Conservation (phyloP, 441 rosid genomes). For the Erodium moschatum region DNA sequence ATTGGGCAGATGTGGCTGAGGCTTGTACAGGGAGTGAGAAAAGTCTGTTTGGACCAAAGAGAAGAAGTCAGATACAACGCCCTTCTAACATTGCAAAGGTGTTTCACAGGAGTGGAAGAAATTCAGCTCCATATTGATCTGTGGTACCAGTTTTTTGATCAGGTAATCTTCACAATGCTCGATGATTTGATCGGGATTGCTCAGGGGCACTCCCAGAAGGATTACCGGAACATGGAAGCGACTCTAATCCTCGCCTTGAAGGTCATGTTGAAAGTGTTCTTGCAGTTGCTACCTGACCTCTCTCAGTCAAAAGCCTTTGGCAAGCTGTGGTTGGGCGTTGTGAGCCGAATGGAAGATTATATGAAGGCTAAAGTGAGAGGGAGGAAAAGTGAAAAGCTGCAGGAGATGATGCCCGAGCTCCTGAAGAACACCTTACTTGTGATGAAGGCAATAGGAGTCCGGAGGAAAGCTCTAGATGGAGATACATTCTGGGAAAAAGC, state of each 20-base stretch:
- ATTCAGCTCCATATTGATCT: slow-evolving; percentile 46
- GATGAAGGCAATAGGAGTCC: slow-evolving; percentile 69
- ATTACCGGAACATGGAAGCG: slow-evolving; percentile 82
- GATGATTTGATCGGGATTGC: slow-evolving; percentile 82
- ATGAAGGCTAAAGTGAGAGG: slow-evolving; percentile 73
- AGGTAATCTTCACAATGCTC: slow-evolving; percentile 70
- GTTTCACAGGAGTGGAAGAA: slow-evolving; percentile 59
- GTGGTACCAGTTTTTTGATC: slow-evolving; percentile 77
- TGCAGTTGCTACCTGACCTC: slow-evolving; percentile 55
- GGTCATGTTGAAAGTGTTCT: slow-evolving; percentile 61
- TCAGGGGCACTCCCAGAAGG: slow-evolving; percentile 64
- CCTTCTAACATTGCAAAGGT: slow-evolving; percentile 62
- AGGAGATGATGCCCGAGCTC: slow-evolving; percentile 62
- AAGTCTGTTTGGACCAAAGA: slow-evolving; percentile 87
- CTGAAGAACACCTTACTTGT: slow-evolving; percentile 66
- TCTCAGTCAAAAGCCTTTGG: slow-evolving; percentile 63
- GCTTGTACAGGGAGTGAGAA: slow-evolving; percentile 77
- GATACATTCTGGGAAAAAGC: slow-evolving; percentile 86
- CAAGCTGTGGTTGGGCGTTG: slow-evolving; percentile 83
- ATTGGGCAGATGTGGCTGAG: slow-evolving; percentile 89
- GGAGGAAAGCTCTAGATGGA: slow-evolving; percentile 62
- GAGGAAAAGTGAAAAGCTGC: slow-evolving; percentile 68
- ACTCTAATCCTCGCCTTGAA: slow-evolving; percentile 60
- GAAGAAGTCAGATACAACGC: slow-evolving; percentile 93
- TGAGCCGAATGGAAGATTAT: slow-evolving; percentile 72